Percentiles rank a stretch among this genome's conserved stretches.
Evolutionary conservation across 352 stramenopile species (phyloP).

Genomic region (Phytophthora tubulina): DNA sequence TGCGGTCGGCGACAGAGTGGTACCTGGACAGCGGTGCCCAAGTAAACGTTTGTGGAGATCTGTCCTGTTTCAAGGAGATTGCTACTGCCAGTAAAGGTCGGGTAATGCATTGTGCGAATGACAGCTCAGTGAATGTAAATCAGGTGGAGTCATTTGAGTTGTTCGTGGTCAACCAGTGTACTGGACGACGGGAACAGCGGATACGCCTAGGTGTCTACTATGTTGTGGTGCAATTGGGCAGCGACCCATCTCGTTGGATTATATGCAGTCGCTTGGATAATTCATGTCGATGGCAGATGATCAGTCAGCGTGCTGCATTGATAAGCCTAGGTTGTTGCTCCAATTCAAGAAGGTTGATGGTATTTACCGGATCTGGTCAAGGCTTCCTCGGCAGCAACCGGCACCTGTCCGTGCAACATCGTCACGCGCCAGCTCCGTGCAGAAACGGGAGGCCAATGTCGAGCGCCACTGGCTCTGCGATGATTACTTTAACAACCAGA

Average conservation of each 20-base stretch:
- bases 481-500: too few relatives aligned
- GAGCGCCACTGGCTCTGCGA: too few relatives aligned
- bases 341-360: too few relatives aligned
- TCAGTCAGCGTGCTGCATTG: constrained; percentile 6
- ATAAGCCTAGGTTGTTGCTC: too few relatives aligned
- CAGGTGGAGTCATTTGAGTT: constrained; percentile 2
- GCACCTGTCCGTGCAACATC: too few relatives aligned
- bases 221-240: background rate
- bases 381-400: too few relatives aligned
- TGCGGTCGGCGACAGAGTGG: too few relatives aligned
- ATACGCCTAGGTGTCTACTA: constrained; percentile 11
- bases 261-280: constrained; percentile 1
- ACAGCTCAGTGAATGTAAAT: background rate
- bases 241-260: constrained; percentile 8
- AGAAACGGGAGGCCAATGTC: too few relatives aligned
- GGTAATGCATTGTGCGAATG: background rate
- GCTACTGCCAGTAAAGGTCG: background rate
- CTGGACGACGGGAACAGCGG: background rate
- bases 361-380: too few relatives aligned
- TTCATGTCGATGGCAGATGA: constrained; percentile 1
- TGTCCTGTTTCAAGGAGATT: background rate
- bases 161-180: background rate
- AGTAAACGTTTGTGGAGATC: background rate
- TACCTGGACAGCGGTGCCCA: background rate
- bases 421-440: too few relatives aligned